phyloP scores from a whole-genome alignment of 768 basidiomycete species.

The Mycena indigotica region DNA sequence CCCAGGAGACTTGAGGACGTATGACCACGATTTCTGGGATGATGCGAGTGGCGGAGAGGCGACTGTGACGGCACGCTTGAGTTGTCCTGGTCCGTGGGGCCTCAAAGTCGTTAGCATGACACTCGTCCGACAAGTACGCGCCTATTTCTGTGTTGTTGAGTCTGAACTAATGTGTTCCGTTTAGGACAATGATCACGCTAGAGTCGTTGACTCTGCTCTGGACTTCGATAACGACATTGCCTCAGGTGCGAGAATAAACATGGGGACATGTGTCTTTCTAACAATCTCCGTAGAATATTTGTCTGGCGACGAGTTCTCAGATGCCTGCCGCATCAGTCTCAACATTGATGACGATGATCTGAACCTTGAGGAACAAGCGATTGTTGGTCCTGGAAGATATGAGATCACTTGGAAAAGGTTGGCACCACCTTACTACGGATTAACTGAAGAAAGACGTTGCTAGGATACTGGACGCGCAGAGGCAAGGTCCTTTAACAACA shows the following conservation, averaged over 20 bases:
- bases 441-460: conserved; percentile 8
- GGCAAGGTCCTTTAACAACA: conserved; percentile 46
- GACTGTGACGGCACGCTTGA: conserved; percentile 51
- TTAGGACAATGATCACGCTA: conserved; percentile 48
- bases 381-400: conserved; percentile 60
- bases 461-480: conserved; percentile 51
- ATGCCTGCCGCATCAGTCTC: conserved; percentile 55
- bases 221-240: conserved; percentile 49
- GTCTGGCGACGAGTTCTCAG: conserved; percentile 65
- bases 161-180: conserved; percentile 5
- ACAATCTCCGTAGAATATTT: conserved; percentile 51
- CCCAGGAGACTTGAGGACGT: conserved; percentile 55
- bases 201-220: conserved; percentile 54
- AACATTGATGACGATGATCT: conserved; percentile 45
- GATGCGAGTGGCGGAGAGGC: conserved; percentile 57
- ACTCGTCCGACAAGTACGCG: conserved; percentile 48
- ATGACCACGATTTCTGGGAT: conserved; percentile 57
- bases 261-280: not conserved
- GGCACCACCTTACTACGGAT: not conserved
- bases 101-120: conserved; percentile 53
- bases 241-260: conserved; percentile 39
- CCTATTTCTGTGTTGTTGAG: not conserved
- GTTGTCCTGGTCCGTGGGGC: conserved; percentile 57
- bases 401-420: conserved; percentile 66
- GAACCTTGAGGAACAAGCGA: conserved; percentile 30